Evolutionary conservation across 2,329 filamentous ascomycete genomes (phyloP).

Genomic region (Sclerotinia minor): DNA sequence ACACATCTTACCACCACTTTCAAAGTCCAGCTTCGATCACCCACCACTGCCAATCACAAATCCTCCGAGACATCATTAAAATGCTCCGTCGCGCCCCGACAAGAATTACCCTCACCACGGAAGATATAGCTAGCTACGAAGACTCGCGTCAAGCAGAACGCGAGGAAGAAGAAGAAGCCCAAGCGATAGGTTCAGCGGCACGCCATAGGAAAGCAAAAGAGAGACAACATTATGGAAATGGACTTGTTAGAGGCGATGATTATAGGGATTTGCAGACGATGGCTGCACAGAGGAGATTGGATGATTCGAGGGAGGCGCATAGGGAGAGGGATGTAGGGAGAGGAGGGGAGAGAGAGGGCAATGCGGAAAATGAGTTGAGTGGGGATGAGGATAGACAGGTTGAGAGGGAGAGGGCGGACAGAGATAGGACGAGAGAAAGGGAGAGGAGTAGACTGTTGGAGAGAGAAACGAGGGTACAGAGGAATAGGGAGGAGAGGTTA

Average conservation of each 20-base stretch:
- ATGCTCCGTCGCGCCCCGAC: conserved; percentile 71
- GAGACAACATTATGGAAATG: background rate
- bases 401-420: conserved; percentile 12
- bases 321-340: background rate
- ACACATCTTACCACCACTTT: background rate
- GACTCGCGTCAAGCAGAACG: conserved; percentile 47
- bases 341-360: background rate
- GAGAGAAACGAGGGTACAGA: conserved; percentile 37
- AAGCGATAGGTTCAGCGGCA: background rate
- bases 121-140: conserved; percentile 71
- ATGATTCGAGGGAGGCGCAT: conserved; percentile 1
- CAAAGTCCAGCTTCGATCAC: background rate
- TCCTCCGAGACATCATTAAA: background rate
- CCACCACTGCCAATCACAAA: background rate
- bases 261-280: conserved; percentile 9
- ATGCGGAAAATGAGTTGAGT: conserved; percentile 18
- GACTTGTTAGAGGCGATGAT: background rate
- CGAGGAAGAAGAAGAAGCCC: conserved; percentile 32
- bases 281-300: conserved; percentile 27
- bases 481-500: conserved; percentile 42
- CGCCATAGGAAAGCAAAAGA: conserved; percentile 9
- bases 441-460: conserved; percentile 28
- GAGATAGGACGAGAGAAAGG: conserved; percentile 31
- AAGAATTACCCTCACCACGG: conserved; percentile 64
- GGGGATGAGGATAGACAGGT: conserved; percentile 28